Conservation (phyloP, 805 yeast genomes). For the Candida germanica region DNA sequence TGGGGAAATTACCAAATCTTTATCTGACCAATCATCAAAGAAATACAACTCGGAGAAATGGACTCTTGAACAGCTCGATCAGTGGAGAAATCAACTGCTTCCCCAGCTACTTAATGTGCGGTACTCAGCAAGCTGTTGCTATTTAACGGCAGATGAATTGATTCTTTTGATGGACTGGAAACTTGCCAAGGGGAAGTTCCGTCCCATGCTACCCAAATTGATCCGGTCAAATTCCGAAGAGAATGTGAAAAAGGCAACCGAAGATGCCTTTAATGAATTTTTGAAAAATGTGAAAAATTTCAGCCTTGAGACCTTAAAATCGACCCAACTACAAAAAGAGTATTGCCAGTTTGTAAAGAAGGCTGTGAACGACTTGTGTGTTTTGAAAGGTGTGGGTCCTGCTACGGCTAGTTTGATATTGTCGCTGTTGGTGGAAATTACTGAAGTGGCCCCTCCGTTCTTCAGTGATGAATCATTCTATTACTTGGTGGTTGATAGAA, state of each 20-base stretch:
- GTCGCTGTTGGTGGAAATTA: conserved; percentile 27
- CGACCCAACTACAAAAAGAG: background rate
- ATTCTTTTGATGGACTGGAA: conserved; percentile 48
- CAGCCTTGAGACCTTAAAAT: background rate
- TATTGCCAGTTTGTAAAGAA: conserved; percentile 21
- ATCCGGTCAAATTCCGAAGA: conserved; percentile 34
- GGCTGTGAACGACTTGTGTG: conserved; percentile 29
- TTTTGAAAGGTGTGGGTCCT: conserved; percentile 47
- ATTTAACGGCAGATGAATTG: conserved; percentile 40
- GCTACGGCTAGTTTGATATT: conserved; percentile 47
- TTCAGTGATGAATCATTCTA: conserved; percentile 49
- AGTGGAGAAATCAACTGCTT: conserved; percentile 32
- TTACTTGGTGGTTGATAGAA: conserved; percentile 27
- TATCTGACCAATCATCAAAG: conserved; percentile 25
- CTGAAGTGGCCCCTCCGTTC: conserved; percentile 35
- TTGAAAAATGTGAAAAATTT: conserved; percentile 2
- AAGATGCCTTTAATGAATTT: conserved; percentile 20
- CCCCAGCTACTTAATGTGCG: conserved; percentile 27
- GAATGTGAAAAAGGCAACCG: conserved; percentile 27
- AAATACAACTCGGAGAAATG: conserved; percentile 22
- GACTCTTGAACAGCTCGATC: conserved; percentile 33
- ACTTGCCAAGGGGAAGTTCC: conserved; percentile 41
- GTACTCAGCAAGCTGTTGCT: conserved; percentile 17
- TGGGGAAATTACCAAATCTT: conserved; percentile 18
- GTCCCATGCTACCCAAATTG: conserved; percentile 43